Evolutionary conservation across 768 basidiomycete genomes (phyloP), one percentile per base, ranked within the genome.

Genomic region (Amanita rubescens): DNA sequence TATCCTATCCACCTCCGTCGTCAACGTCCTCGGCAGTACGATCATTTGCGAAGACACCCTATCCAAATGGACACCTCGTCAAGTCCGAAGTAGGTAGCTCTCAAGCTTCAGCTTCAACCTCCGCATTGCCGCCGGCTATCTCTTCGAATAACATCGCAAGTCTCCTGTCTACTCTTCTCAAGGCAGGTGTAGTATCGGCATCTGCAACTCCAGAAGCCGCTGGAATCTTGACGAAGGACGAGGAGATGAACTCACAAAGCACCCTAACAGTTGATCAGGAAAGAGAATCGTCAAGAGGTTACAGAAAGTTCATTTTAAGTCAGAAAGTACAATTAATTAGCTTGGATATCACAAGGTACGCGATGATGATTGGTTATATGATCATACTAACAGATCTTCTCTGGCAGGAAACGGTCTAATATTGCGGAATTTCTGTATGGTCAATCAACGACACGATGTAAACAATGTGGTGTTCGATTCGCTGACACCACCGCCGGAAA

Each of bases 381-480:
- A 3, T 46, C 10, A 24, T 19, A 22, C 7, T 24, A n/a, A 14
- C 34, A 19, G 43, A 60, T 45, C 35, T 25, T 6, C 49, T 37
- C 17, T 51, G 20, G 19, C 57, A 87, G 85, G 65, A 74, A 75
- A 58, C 81, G 79, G 17, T 78, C 88, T 2, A 70, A 74, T 20
- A 76, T 89, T 51, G 71, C 78, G 49, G 72, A 82, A 32, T 75
- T 92, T 53, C 67, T 95, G 56, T 93, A 92, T 62, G 77, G 82
- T 52, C 82, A 82, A 54, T 76, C 94, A 34, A 77, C 85, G 20
- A 72, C 81, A 32, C 87, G 93, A 70, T 99, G 95, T 76, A 92
- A 86, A 70, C 94, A 97, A 63, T 99, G 95, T 72, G 90, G 88
- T 15, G 70, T 90, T 51, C 85, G 95, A 41, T 95, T 94, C 68